These are phyloP conservation scores for Trichoderma pleuroti DNA, from an alignment of 2,329 filamentous ascomycete genomes.

Conservation along the genomic window DNA sequence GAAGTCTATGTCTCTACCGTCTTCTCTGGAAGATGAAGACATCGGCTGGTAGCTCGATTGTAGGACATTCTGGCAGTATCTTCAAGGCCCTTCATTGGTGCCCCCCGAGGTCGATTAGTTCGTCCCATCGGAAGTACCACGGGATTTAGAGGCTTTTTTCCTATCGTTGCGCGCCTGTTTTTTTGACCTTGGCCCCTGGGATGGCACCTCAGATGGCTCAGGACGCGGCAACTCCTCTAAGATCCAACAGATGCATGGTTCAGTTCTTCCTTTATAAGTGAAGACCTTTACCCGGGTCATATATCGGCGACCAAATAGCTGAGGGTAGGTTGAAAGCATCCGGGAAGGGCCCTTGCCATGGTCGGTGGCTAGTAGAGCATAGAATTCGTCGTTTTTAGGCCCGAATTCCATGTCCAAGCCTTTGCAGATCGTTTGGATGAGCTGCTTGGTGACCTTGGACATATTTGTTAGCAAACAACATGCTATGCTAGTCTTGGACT, in stretches of 20 bases:
- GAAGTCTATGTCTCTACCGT: neutral
- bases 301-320: neutral
- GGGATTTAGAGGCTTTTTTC: neutral
- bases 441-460: no score
- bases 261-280: neutral
- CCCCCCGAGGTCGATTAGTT: neutral
- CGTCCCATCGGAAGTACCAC: neutral
- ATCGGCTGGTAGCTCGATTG: neutral
- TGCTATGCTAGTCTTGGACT: no score
- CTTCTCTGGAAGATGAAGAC: neutral
- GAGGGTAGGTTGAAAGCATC: neutral
- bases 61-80: neutral
- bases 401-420: no score
- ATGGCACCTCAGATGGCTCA: neutral
- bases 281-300: neutral
- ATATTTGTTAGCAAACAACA: no score
- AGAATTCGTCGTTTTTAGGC: no score
- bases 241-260: neutral
- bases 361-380: neutral
- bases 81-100: neutral
- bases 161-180: neutral
- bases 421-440: no score
- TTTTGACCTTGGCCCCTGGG: neutral
- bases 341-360: neutral
- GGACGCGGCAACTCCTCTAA: neutral